phyloP scores from a whole-genome alignment of 2,329 filamentous ascomycete species.

The Ascochyta viciae-villosae region DNA sequence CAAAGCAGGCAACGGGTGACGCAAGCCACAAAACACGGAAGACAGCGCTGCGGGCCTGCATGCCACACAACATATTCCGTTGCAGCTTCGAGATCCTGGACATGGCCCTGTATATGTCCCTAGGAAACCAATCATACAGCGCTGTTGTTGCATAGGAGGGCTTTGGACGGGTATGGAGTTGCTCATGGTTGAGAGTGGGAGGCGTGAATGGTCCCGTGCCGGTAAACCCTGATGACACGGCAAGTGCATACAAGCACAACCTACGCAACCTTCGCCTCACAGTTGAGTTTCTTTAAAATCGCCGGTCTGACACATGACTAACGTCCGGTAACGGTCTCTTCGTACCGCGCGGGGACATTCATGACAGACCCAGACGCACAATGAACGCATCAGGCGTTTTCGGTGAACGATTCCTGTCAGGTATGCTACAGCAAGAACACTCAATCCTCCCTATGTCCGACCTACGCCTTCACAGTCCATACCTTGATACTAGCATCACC shows the following conservation, averaged over 20 bases:
- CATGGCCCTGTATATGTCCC: no score
- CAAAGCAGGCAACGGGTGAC: slow-evolving; percentile 33
- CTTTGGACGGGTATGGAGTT: neutral
- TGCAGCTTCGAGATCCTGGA: neutral
- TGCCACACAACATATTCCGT: neutral
- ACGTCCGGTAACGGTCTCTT: neutral
- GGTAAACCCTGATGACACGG: neutral
- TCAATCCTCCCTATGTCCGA: neutral
- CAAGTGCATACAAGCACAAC: neutral
- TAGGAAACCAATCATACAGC: neutral
- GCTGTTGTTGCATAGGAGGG: neutral
- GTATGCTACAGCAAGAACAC: neutral
- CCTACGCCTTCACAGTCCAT: slow-evolving; percentile 63
- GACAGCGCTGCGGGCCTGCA: neutral
- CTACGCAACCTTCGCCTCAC: slow-evolving; percentile 2
- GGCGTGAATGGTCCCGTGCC: neutral
- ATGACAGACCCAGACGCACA: neutral
- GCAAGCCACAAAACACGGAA: slow-evolving; percentile 3
- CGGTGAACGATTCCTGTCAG: neutral
- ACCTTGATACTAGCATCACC: slow-evolving; percentile 91
- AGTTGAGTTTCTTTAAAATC: neutral
- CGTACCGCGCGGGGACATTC: neutral
- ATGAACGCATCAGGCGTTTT: slow-evolving; percentile 9
- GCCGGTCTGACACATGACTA: slow-evolving; percentile 1
- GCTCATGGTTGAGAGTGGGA: neutral